Evolutionary conservation across 768 basidiomycete genomes (phyloP).

Genomic region (Omphalotus guepiniiformis): DNA sequence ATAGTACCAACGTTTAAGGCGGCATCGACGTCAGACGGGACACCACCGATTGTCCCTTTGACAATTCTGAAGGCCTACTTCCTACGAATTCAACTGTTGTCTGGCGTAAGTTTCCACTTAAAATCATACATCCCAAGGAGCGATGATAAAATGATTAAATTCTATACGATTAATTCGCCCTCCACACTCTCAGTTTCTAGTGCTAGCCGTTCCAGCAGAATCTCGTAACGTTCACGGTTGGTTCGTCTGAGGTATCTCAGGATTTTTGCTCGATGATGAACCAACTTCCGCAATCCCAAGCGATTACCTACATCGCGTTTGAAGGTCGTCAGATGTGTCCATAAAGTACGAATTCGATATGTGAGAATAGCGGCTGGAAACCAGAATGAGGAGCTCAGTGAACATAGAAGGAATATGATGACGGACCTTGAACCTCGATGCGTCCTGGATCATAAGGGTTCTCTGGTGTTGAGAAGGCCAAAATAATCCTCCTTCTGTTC

Average conservation of each 20-base stretch:
- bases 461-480: constrained; percentile 67
- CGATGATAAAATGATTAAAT: too few relatives aligned
- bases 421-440: constrained; percentile 86
- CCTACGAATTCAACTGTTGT: too few relatives aligned
- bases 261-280: constrained; percentile 81
- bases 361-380: constrained; percentile 80
- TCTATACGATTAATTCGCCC: constrained; percentile 78
- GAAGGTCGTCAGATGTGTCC: constrained; percentile 63
- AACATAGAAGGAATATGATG: constrained; percentile 3
- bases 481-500: constrained; percentile 76
- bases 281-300: constrained; percentile 67
- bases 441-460: constrained; percentile 75
- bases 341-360: constrained; percentile 77
- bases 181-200: constrained; percentile 79
- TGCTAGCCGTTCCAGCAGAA: constrained; percentile 66
- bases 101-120: too few relatives aligned
- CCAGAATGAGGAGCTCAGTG: neutral
- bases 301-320: constrained; percentile 77
- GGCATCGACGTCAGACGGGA: too few relatives aligned
- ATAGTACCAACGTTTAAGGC: too few relatives aligned
- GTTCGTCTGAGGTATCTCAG: constrained; percentile 71
- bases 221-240: constrained; percentile 70
- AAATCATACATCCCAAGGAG: too few relatives aligned
- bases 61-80: too few relatives aligned
- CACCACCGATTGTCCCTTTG: too few relatives aligned